Conservation (phyloP, 352 stramenopile species). For the Phytophthora macrochlamydospora region DNA sequence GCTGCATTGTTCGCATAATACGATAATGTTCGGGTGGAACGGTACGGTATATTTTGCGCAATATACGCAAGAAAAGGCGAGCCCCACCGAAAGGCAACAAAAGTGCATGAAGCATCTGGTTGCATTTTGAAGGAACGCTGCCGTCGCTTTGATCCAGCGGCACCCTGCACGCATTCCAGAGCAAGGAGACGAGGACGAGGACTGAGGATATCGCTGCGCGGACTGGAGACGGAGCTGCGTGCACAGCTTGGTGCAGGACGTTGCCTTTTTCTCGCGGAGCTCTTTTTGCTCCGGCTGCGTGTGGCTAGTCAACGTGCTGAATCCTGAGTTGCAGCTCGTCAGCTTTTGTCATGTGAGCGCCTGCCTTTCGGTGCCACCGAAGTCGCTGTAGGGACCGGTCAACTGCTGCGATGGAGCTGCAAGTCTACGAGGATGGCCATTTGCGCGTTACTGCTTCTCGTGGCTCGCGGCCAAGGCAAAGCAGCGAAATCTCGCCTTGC, state of each 20-base stretch:
- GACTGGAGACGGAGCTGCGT: neutral
- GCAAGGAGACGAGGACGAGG: conserved; percentile 2
- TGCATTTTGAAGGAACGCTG: neutral
- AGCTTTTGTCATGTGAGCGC: neutral
- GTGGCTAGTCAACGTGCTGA: neutral
- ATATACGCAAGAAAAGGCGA: no score
- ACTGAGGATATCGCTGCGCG: conserved; percentile 1
- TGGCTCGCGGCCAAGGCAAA: no score
- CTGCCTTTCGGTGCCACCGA: neutral
- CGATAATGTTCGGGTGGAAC: neutral
- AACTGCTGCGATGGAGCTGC: neutral
- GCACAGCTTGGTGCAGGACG: neutral
- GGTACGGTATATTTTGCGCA: neutral
- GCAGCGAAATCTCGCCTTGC: no score
- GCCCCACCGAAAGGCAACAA: no score
- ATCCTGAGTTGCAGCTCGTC: neutral
- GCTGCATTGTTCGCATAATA: neutral
- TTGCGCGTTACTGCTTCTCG: no score
- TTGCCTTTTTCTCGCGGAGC: neutral
- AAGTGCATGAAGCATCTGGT: no score
- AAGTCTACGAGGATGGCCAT: no score
- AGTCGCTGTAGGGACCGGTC: no score
- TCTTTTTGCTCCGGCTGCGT: neutral
- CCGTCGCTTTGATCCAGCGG: no score
- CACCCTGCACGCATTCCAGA: neutral